These are phyloP conservation scores for Paecilomyces sp. DNA, from an alignment of 2,329 filamentous ascomycete species.

Conservation along the genomic window DNA sequence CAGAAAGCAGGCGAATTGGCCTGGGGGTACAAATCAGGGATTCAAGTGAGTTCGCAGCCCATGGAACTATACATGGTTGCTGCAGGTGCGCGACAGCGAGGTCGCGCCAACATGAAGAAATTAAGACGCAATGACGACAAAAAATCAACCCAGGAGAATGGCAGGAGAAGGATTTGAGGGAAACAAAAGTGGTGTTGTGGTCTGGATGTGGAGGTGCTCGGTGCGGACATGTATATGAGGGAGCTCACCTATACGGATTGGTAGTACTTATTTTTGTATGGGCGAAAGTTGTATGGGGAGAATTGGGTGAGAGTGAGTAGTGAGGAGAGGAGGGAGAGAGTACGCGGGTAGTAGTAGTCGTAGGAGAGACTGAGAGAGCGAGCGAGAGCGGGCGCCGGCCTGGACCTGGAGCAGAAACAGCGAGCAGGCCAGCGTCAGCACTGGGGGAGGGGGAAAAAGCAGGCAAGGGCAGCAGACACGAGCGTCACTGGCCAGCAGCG, in stretches of 20 bases:
- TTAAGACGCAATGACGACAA: conserved; percentile 14
- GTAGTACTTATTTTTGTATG: conserved; percentile 32
- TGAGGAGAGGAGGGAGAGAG: conserved; percentile 25
- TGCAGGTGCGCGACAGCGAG: conserved; percentile 15
- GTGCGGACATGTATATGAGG: conserved; percentile 18
- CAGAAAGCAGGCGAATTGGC: background rate
- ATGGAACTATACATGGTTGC: conserved; percentile 14
- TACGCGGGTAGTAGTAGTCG: conserved; percentile 22
- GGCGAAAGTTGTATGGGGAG: conserved; percentile 26
- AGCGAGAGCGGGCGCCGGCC: conserved; percentile 6
- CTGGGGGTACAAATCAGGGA: conserved; percentile 1
- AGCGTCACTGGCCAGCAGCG: conserved; percentile 1
- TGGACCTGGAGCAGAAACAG: conserved; percentile 2
- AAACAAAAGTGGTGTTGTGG: conserved; percentile 15
- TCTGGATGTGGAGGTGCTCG: conserved; percentile 17
- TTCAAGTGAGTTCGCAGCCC: conserved; percentile 4
- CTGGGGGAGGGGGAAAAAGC: conserved; percentile 14
- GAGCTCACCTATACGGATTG: conserved; percentile 29
- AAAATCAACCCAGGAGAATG: conserved; percentile 3
- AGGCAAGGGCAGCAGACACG: conserved; percentile 18
- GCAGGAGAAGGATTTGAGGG: conserved; percentile 8
- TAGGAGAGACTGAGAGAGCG: too few species aligned
- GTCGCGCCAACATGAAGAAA: conserved; percentile 15
- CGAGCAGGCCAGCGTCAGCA: background rate
- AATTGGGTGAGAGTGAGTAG: conserved; percentile 22